phyloP scores from a whole-genome alignment of 2,329 filamentous ascomycete species.

The Aspergillus pseudoglaucus region DNA sequence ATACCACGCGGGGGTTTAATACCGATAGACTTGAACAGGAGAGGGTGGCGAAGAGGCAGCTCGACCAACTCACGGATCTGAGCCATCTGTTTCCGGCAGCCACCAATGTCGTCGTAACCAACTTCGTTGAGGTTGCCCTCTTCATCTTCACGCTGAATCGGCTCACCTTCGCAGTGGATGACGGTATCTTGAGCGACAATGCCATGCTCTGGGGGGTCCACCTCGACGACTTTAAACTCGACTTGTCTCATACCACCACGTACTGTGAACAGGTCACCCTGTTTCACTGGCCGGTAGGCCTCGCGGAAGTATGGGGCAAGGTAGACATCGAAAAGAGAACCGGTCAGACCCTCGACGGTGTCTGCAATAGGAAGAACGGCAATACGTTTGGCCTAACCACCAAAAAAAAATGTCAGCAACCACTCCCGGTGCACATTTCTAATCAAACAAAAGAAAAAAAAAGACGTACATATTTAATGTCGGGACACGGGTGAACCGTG shows the following conservation, averaged over 20 bases:
- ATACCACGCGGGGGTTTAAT: conserved; percentile 99
- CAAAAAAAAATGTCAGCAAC: background rate
- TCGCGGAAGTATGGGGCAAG: conserved; percentile 99
- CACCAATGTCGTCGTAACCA: conserved; percentile 98
- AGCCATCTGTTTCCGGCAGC: conserved; percentile 99
- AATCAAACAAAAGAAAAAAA: background rate
- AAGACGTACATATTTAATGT: conserved; percentile 97
- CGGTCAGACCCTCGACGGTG: conserved; percentile 94
- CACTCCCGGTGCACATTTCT: background rate
- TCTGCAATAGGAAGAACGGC: conserved; percentile 97
- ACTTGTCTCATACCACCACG: conserved; percentile 98
- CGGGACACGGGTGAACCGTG: conserved; percentile 93
- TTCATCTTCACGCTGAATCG: conserved; percentile 95
- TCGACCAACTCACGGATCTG: conserved; percentile 99
- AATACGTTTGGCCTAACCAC: conserved; percentile 83
- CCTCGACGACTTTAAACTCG: conserved; percentile 98
- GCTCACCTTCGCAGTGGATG: conserved; percentile 96
- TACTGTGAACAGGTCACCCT: conserved; percentile 96
- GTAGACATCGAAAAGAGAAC: conserved; percentile 97
- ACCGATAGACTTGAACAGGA: conserved; percentile 99
- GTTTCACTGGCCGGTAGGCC: conserved; percentile 92
- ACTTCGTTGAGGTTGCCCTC: conserved; percentile 99
- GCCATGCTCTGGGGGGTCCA: conserved; percentile 95
- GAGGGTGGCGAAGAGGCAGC: conserved; percentile 89
- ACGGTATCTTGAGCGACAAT: conserved; percentile 98